Conservation (phyloP, 805 yeast species). For the Pichia gijzeniarum region DNA sequence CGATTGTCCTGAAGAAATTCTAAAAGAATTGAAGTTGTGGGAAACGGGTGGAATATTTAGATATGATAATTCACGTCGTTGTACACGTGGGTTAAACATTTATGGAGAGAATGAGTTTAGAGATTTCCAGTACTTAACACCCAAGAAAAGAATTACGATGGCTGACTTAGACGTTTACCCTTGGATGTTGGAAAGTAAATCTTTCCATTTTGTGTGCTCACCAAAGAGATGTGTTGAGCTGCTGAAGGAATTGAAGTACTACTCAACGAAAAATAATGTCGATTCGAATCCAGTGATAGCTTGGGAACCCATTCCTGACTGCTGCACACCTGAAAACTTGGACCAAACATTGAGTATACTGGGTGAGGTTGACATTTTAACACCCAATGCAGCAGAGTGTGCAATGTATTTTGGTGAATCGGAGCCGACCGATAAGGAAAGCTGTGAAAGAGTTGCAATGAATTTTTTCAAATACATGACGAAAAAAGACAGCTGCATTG, state of each 20-base stretch:
- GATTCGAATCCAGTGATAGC: constrained; percentile 37
- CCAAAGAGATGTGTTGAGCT: constrained; percentile 53
- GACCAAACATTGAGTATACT: constrained; percentile 33
- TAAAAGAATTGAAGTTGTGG: constrained; percentile 50
- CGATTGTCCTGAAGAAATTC: constrained; percentile 58
- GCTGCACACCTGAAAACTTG: constrained; percentile 50
- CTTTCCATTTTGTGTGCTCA: constrained; percentile 72
- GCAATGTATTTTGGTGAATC: constrained; percentile 50
- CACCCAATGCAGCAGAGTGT: constrained; percentile 86
- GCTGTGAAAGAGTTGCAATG: constrained; percentile 39
- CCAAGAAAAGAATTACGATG: constrained; percentile 53
- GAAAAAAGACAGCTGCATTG: constrained; percentile 38
- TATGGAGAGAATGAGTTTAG: constrained; percentile 61
- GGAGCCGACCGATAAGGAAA: constrained; percentile 35
- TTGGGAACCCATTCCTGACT: constrained; percentile 87
- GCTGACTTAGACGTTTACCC: constrained; percentile 42
- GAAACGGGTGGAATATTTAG: constrained; percentile 53
- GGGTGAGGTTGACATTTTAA: constrained; percentile 47
- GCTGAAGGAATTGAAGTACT: constrained; percentile 29
- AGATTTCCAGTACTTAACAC: constrained; percentile 53
- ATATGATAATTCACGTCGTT: constrained; percentile 42
- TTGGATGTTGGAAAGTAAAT: constrained; percentile 33
- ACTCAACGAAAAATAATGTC: not conserved
- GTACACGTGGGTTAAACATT: constrained; percentile 77
- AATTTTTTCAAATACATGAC: constrained; percentile 37